Evolutionary conservation across 139 green algal genomes (phyloP).

Genomic region (Dunaliella primolecta): DNA sequence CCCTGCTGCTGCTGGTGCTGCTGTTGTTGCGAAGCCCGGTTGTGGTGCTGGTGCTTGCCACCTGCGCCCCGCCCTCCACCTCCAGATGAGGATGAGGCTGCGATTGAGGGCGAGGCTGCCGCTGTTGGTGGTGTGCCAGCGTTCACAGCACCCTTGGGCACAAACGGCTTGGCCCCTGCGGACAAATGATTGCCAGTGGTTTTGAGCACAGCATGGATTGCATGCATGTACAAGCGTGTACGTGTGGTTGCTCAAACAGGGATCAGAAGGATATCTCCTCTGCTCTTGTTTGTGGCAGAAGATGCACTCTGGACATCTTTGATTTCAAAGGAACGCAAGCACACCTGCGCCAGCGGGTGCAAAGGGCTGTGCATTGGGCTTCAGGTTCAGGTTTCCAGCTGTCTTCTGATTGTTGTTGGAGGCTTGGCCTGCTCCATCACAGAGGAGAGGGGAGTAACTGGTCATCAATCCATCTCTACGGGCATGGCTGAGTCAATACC

Average conservation of each 20-base stretch:
- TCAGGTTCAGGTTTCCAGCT: not conserved
- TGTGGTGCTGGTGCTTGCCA: not conserved
- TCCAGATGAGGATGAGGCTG: not conserved
- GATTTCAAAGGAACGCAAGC: too few species aligned
- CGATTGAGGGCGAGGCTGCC: not conserved
- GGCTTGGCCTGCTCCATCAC: too few species aligned
- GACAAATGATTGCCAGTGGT: not conserved
- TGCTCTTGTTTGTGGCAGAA: too few species aligned
- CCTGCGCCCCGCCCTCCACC: not conserved
- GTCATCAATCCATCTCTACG: too few species aligned
- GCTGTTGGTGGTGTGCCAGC: not conserved
- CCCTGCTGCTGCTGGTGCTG: not conserved
- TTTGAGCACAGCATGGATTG: not conserved
- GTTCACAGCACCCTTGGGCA: not conserved
- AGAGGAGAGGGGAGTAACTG: too few species aligned
- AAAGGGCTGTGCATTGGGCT: conserved; percentile 24
- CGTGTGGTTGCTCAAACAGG: too few species aligned
- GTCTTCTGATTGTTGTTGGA: too few species aligned
- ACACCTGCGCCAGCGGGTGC: conserved; percentile 12
- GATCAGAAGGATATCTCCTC: too few species aligned
- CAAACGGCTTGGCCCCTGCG: not conserved
- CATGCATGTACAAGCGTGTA: not conserved
- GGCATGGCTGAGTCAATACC: too few species aligned
- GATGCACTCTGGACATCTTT: too few species aligned
- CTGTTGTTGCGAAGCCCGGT: too few species aligned